These are phyloP conservation scores for Russula vinacea DNA, from an alignment of 768 basidiomycete genomes.

Conservation along the genomic window DNA sequence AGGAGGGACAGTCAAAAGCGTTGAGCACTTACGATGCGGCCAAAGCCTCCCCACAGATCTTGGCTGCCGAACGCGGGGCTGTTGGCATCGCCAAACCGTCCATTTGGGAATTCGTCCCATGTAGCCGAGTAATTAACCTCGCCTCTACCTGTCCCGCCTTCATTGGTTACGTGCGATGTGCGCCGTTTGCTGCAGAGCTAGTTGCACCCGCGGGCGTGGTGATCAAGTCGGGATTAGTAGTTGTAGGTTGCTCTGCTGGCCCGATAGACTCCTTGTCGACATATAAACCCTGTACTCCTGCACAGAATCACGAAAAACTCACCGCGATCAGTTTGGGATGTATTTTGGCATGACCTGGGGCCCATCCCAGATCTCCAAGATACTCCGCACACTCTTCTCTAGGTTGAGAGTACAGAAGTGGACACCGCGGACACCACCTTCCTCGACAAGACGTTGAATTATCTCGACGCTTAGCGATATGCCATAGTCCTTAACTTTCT, in stretches of 20 bases:
- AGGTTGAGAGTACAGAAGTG: conserved; percentile 97
- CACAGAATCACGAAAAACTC: conserved; percentile 22
- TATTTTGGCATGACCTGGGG: conserved; percentile 38
- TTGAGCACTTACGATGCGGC: conserved; percentile 47
- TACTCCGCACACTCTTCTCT: conserved; percentile 87
- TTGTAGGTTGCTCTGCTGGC: conserved; percentile 32
- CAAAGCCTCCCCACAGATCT: conserved; percentile 73
- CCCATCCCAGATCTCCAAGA: conserved; percentile 81
- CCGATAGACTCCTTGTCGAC: conserved; percentile 34
- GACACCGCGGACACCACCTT: conserved; percentile 65
- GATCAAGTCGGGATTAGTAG: conserved; percentile 42
- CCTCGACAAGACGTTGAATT: conserved; percentile 56
- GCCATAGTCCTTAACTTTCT: conserved; percentile 93
- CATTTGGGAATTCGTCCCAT: conserved; percentile 98
- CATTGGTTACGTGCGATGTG: conserved; percentile 45
- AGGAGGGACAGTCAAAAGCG: not conserved
- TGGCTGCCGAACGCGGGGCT: conserved; percentile 91
- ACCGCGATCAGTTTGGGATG: conserved; percentile 72
- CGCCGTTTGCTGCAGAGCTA: conserved; percentile 56
- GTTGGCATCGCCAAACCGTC: conserved; percentile 95
- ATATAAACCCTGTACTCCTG: not conserved
- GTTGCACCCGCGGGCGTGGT: conserved; percentile 67
- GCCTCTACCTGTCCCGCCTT: conserved; percentile 61
- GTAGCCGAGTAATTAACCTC: conserved; percentile 73
- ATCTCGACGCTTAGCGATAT: conserved; percentile 79